phyloP scores from a whole-genome alignment of 1,284 basidiomycete genomes.

The Naganishia sp. region DNA sequence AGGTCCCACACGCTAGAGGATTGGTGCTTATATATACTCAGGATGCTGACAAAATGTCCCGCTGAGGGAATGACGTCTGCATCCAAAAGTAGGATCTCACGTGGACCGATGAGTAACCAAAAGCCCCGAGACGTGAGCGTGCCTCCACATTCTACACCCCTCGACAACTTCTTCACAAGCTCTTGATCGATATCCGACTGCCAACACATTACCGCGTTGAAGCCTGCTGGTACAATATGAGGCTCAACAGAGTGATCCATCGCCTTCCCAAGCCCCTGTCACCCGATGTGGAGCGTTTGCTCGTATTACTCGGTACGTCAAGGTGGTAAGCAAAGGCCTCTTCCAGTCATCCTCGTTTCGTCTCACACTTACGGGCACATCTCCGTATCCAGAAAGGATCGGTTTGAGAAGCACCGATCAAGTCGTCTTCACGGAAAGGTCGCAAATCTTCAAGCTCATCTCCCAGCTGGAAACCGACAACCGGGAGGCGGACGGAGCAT shows the following conservation, averaged over 20 bases:
- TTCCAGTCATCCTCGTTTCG: background rate
- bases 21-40: background rate
- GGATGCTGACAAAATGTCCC: background rate
- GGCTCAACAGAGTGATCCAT: background rate
- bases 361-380: background rate
- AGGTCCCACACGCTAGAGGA: background rate
- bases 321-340: background rate
- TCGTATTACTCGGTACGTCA: conserved; percentile 12
- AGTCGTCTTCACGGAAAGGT: conserved; percentile 6
- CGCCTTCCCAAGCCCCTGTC: conserved; percentile 6
- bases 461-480: background rate
- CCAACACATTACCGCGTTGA: background rate
- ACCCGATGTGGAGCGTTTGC: background rate
- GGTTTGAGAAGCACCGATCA: conserved; percentile 14
- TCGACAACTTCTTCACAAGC: too few relatives aligned
- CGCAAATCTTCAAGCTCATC: background rate
- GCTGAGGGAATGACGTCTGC: background rate
- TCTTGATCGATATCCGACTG: background rate
- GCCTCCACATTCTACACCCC: too few relatives aligned
- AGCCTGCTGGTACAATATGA: background rate
- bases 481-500: background rate
- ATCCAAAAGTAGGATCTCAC: too few relatives aligned
- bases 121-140: too few relatives aligned
- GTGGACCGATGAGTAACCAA: background rate
- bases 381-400: background rate